These are phyloP conservation scores for Pseudohyphozyma bogoriensis DNA, from an alignment of 768 basidiomycete genomes.

Conservation along the genomic window DNA sequence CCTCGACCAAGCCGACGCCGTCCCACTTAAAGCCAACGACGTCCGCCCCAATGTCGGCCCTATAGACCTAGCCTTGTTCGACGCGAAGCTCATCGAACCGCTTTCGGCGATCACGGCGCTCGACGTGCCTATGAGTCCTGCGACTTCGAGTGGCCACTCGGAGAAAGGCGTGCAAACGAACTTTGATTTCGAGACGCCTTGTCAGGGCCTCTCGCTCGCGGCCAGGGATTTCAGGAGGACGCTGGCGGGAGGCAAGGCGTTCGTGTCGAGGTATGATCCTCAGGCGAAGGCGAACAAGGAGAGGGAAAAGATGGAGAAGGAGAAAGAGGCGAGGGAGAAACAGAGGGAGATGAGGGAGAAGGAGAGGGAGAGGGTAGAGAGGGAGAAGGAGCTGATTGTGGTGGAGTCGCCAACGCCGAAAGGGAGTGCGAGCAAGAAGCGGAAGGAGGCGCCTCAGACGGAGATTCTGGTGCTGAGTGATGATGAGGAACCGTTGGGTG, in stretches of 20 bases:
- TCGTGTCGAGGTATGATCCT: conserved; percentile 6
- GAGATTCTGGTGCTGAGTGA: conserved; percentile 17
- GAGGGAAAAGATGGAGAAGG: too few species aligned
- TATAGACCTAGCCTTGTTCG: conserved; percentile 26
- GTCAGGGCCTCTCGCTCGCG: conserved; percentile 9
- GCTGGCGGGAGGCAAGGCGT: neutral
- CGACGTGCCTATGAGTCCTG: conserved; percentile 12
- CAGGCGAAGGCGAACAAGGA: neutral
- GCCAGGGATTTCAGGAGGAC: conserved; percentile 22
- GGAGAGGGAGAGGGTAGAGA: too few species aligned
- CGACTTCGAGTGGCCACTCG: conserved; percentile 1
- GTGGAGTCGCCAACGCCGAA: neutral
- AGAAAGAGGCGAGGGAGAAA: too few species aligned
- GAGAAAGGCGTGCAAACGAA: conserved; percentile 24
- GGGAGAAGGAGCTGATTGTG: too few species aligned
- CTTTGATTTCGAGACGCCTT: conserved; percentile 29
- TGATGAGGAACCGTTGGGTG: conserved; percentile 3
- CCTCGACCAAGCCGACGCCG: conserved; percentile 19
- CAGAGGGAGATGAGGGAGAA: too few species aligned
- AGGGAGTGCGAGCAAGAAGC: neutral
- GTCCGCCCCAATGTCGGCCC: conserved; percentile 20
- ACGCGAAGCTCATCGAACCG: conserved; percentile 9
- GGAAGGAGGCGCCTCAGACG: neutral
- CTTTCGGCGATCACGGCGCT: conserved; percentile 20
- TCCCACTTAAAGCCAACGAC: neutral